phyloP scores from a whole-genome alignment of 169 alveolate genomes.

The Cyclospora cayetanensis region DNA sequence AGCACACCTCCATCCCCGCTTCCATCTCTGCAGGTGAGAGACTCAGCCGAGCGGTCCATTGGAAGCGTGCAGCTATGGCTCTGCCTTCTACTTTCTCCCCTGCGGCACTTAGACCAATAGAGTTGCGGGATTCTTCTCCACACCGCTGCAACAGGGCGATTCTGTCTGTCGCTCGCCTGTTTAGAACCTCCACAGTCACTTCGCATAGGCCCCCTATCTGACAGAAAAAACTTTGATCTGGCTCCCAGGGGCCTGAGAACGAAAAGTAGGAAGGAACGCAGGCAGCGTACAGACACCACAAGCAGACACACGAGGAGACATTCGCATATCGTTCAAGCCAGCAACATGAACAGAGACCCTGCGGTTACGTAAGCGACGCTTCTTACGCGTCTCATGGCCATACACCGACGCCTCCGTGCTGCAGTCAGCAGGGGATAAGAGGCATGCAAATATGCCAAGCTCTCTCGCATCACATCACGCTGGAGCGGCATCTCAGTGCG shows the following conservation, averaged over 20 bases:
- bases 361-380: no score
- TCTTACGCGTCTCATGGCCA: no score
- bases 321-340: no score
- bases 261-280: no score
- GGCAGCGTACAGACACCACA: no score
- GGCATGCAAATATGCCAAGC: no score
- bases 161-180: not conserved
- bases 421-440: no score
- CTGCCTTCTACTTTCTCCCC: conserved; percentile 23
- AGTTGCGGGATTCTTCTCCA: not conserved
- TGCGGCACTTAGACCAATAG: not conserved
- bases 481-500: no score
- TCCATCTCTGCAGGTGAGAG: conserved; percentile 41
- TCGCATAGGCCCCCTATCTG: conserved; percentile 39
- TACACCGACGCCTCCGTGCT: no score
- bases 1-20: conserved; percentile 35
- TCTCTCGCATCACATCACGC: no score
- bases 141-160: conserved; percentile 25
- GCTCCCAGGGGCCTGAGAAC: conserved; percentile 23
- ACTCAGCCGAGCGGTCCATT: conserved; percentile 12
- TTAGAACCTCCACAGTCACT: conserved; percentile 18
- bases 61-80: not conserved
- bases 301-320: no score
- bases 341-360: no score
- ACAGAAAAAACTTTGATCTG: not conserved